A percentile compares a stretch with the other conserved stretches of the same genome.
Conservation (phyloP, 202 grass and related monocot genomes). For the Dendrocalamus latiflorus region DNA sequence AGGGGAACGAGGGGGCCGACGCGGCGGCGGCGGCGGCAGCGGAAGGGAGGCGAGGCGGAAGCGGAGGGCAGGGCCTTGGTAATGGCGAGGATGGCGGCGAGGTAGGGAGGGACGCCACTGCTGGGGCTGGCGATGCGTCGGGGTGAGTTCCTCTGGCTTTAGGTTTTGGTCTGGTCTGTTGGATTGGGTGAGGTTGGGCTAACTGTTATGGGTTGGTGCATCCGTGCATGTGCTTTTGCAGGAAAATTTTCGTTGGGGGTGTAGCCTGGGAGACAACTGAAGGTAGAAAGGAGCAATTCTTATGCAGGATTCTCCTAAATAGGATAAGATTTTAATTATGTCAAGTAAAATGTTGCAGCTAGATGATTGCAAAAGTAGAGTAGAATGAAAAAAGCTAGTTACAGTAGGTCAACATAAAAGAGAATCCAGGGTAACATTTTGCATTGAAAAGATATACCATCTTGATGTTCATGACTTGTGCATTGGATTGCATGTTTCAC, state of each 20-base stretch:
- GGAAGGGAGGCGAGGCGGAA: constrained; percentile 32
- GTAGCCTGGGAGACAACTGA: constrained; percentile 98
- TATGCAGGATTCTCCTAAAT: background rate
- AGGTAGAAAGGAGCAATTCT: constrained; percentile 43
- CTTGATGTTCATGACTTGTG: background rate
- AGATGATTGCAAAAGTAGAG: background rate
- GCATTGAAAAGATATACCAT: background rate
- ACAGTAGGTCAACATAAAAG: background rate
- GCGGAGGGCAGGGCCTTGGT: background rate
- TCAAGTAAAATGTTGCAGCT: background rate
- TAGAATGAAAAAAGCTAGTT: background rate
- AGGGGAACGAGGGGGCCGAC: constrained; percentile 12
- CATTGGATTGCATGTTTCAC: background rate
- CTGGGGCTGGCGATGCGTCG: constrained; percentile 30
- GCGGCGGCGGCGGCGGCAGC: background rate
- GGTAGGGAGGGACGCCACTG: constrained; percentile 23
- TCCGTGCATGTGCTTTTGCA: constrained; percentile 44
- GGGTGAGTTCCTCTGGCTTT: constrained; percentile 62
- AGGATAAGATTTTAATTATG: background rate
- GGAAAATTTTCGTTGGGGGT: constrained; percentile 98
- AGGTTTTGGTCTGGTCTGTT: constrained; percentile 14
- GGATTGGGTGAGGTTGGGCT: constrained; percentile 28
- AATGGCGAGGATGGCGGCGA: constrained; percentile 22
- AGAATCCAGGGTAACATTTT: background rate
- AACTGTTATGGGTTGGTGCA: constrained; percentile 31